These are phyloP conservation scores for Trichoderma sp. DNA, from an alignment of 2,329 filamentous ascomycete genomes.

Conservation along the genomic window DNA sequence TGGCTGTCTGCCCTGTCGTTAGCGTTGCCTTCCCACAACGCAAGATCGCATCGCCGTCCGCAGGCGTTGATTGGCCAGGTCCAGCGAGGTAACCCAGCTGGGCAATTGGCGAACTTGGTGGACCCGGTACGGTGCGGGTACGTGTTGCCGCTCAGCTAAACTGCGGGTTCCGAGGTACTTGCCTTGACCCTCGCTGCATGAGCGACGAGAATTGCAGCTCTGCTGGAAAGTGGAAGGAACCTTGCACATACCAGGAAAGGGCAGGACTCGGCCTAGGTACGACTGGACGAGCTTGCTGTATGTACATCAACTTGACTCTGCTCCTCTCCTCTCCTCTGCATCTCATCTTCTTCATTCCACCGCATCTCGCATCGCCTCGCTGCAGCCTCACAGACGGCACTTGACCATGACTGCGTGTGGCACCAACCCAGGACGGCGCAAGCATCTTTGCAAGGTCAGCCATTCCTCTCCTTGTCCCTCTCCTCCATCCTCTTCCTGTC, in stretches of 20 bases:
- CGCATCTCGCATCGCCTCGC: background rate
- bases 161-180: background rate
- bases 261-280: too few species aligned
- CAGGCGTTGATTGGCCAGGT: conserved; percentile 12
- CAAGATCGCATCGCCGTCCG: conserved; percentile 25
- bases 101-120: conserved; percentile 11
- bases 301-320: background rate
- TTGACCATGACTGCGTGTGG: too few species aligned
- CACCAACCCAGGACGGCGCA: background rate
- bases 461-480: background rate
- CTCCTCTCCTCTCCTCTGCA: background rate
- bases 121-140: background rate
- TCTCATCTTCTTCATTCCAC: conserved; percentile 2
- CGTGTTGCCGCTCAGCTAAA: background rate
- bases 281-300: background rate
- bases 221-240: too few species aligned
- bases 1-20: conserved; percentile 19
- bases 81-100: conserved; percentile 7
- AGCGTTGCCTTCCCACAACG: conserved; percentile 5
- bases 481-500: conserved; percentile 6
- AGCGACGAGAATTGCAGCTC: too few species aligned
- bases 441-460: background rate
- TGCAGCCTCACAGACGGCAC: too few species aligned
- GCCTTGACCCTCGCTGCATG: too few species aligned
- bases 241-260: too few species aligned